Conservation (phyloP, 164 flowering plant species). For the Cinnamomum micranthum region DNA sequence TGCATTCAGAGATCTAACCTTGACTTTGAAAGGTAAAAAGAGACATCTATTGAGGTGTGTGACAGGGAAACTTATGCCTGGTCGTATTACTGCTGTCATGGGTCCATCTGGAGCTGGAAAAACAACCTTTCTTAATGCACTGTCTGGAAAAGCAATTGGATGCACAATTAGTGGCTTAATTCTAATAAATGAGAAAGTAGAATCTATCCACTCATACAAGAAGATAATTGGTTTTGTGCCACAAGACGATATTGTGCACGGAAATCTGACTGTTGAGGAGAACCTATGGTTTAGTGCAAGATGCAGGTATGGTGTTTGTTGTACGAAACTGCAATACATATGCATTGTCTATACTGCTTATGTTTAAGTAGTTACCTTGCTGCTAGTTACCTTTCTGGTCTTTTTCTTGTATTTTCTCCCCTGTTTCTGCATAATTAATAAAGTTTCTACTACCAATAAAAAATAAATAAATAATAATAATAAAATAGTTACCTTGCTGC, state of each 20-base stretch:
- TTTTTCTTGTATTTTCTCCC: too few relatives aligned
- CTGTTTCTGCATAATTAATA: too few relatives aligned
- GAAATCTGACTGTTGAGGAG: conserved; percentile 95
- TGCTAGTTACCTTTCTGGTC: too few relatives aligned
- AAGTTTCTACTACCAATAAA: too few relatives aligned
- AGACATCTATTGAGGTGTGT: conserved; percentile 80
- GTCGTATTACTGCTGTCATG: conserved; percentile 95
- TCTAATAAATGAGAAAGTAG: conserved; percentile 74
- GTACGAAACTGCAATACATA: neutral
- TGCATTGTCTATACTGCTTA: neutral
- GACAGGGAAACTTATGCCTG: conserved; percentile 85
- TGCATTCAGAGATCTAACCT: conserved; percentile 86
- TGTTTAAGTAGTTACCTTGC: too few relatives aligned
- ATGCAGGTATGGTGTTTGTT: conserved; percentile 58
- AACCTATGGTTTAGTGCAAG: conserved; percentile 94
- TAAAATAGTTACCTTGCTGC: too few relatives aligned
- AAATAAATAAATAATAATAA: too few relatives aligned
- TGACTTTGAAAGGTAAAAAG: conserved; percentile 74
- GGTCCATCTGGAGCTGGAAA: conserved; percentile 99
- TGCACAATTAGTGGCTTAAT: conserved; percentile 64
- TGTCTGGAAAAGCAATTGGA: conserved; percentile 76
- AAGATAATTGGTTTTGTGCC: conserved; percentile 95
- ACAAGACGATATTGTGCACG: conserved; percentile 99
- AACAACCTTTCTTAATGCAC: conserved; percentile 93
- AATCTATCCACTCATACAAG: conserved; percentile 78